Evolutionary conservation across 2,329 filamentous ascomycete species (phyloP).

Genomic region (Herpomyces periplanetae): DNA sequence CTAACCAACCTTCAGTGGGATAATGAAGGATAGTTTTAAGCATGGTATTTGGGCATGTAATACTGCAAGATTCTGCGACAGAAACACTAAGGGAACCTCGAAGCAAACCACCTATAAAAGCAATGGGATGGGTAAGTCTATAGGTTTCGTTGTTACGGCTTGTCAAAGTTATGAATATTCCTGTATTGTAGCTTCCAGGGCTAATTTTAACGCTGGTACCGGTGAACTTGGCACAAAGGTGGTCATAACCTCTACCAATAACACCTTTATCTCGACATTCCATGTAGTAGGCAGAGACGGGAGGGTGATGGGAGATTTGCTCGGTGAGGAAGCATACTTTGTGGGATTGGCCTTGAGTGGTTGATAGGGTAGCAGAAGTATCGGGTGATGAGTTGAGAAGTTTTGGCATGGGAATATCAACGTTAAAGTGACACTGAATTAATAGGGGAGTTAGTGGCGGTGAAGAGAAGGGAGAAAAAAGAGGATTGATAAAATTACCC

Average conservation of each 20-base stretch:
- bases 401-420: constrained; percentile 39
- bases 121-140: constrained; percentile 72
- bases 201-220: constrained; percentile 71
- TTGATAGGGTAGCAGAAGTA: no score
- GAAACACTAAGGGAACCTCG: constrained; percentile 51
- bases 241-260: constrained; percentile 58
- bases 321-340: constrained; percentile 80
- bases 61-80: constrained; percentile 54
- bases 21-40: constrained; percentile 79
- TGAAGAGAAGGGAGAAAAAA: constrained; percentile 1
- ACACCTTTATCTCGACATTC: constrained; percentile 71
- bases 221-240: constrained; percentile 88
- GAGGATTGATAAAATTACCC: constrained; percentile 16
- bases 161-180: constrained; percentile 65
- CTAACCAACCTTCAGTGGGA: constrained; percentile 72
- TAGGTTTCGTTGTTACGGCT: constrained; percentile 56
- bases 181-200: constrained; percentile 66
- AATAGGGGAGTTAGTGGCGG: constrained; percentile 3
- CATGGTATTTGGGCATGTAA: constrained; percentile 58
- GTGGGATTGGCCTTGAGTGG: constrained; percentile 6
- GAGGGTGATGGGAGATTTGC: constrained; percentile 88
- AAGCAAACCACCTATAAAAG: constrained; percentile 53
- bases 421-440: constrained; percentile 60
- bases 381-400: no score
- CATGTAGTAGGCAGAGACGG: constrained; percentile 78